Percentiles rank a stretch among this genome's conserved stretches.
Conservation (phyloP, 1,284 basidiomycete genomes). For the Lentinus polychrous region DNA sequence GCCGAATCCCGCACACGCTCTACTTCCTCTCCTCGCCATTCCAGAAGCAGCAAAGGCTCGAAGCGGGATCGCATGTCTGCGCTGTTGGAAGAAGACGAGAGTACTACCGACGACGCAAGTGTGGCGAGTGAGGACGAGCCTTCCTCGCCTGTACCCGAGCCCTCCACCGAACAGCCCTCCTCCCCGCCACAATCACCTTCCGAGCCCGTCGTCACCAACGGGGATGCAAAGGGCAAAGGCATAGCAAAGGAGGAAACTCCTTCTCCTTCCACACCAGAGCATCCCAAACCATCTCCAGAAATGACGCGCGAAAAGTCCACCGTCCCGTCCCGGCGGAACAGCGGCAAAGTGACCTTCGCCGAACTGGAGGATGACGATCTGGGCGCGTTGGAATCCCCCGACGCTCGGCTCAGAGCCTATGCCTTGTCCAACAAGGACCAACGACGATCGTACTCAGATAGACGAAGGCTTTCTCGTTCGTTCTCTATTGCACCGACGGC, state of each 20-base stretch:
- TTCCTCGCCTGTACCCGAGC: slow-evolving; percentile 21
- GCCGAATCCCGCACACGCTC: slow-evolving; percentile 12
- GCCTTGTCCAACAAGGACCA: slow-evolving; percentile 16
- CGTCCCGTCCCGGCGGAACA: slow-evolving; percentile 1
- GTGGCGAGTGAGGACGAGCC: slow-evolving; percentile 21
- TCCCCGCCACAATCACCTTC: not conserved
- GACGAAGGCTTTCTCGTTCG: slow-evolving; percentile 14
- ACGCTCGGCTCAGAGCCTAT: slow-evolving; percentile 19
- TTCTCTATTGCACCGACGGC: slow-evolving; percentile 9
- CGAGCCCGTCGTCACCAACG: not conserved
- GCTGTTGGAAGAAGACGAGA: slow-evolving; percentile 37
- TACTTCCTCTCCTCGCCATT: slow-evolving; percentile 5
- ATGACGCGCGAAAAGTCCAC: slow-evolving; percentile 7
- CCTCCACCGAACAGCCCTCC: not conserved
- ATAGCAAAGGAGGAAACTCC: too few species aligned
- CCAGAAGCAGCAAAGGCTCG: slow-evolving; percentile 9
- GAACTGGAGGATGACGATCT: slow-evolving; percentile 10
- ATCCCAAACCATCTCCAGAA: not conserved
- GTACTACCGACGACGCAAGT: slow-evolving; percentile 16
- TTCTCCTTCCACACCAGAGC: slow-evolving; percentile 6
- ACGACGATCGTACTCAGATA: slow-evolving; percentile 12
- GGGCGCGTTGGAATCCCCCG: slow-evolving; percentile 14
- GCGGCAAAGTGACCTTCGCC: slow-evolving; percentile 12
- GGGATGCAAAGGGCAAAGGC: too few species aligned
- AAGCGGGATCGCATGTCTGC: slow-evolving; percentile 32